Evolutionary conservation across 345 rosid species (phyloP), one percentile per base, ranked within the genome.

Genomic region (Murraya paniculata): DNA sequence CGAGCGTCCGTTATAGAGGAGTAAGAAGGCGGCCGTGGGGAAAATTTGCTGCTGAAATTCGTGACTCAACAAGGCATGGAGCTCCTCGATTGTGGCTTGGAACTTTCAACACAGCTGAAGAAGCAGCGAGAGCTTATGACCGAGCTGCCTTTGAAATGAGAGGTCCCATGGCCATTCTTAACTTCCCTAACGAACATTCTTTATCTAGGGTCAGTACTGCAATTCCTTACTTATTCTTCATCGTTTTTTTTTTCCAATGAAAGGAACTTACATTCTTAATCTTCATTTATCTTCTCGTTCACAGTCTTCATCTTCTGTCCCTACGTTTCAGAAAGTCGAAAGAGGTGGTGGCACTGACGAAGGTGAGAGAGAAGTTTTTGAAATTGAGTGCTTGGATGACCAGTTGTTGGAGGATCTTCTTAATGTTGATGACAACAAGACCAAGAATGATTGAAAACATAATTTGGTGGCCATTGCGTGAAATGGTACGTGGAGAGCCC

Each of bases 1-100:
- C 67, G 64, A 41, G 78, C 68, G 81, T 82, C 45, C 84, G 88
- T 35, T 90, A 84, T 41, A 85, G 91, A 69, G 94, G 94, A 0
- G 96, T 90, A 5, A 79, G 97, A 58, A 76, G 87, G 82, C 84
- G 97, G 38, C 97, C 97, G 0, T 94, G 97, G 97, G 97, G 97
- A 0, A 92, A 92, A 73, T 92, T 75, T 62, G 97, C 97, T 22
- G 94, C 94, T 1, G 96, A 94, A 89, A 94, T 94, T 77, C 91
- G 95, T 11, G 97, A 94, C 82, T 92, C 98, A 0, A 78, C 83
- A 9, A 83, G 87, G 71, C 90, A 77, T 2, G 96, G 97, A 55
- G 89, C 86, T 0, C 88, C 87, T 0, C 88, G 96, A 22, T 14
- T 91, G 76, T 94, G 97, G 98, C 91, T 91, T 0, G 98, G 98